Evolutionary conservation across 208 protist genomes (phyloP), one percentile per base, ranked within the genome.

Genomic region (Trypanosoma theileri): DNA sequence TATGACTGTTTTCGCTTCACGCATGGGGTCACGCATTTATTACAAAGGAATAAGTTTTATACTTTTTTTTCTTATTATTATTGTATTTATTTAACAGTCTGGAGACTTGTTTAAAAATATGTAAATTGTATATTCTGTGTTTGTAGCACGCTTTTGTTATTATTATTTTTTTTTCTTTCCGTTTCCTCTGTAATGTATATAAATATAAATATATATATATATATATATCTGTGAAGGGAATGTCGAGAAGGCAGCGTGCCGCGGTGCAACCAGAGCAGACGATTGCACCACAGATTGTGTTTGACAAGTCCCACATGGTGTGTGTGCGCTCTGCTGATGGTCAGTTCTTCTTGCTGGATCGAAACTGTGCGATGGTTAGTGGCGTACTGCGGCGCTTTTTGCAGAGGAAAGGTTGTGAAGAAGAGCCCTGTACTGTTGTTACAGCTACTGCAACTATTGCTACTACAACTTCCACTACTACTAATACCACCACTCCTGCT

Each of bases 321-420:
- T 84, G 82, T 10, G 56, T 95, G n/a, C 44, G 66, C 3, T 79
- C 85, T 28, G 72, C 70, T n/a, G 76, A 85, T 69, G 85, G 80
- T n/a, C 75, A 88, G 21, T 50, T 79, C 22, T 89, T 87, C 53
- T 51, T 89, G 22, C 68, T 91, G 1, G 85, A 91, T 66, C 76
- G 85, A 45, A 93, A 93, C 75, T 91, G 84, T 52, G 84, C 82
- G 0, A 69, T 79, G 8, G 75, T 89, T 19, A 93, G 88, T 72
- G 55, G 69, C 64, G 46, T 89, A 80, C 52, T 74, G 62, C 28
- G 48, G 28, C 22, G 24, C 14, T 4, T 22, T n/a, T 51, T 75
- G 63, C 45, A 42, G 19, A 63, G 41, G 17, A 62, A 48, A 62
- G 8, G 11, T 35, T 44, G 31, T 35, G 60, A 68, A n/a, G 31